phyloP scores from a whole-genome alignment of 257 asterid species.

The Gentiana dahurica region DNA sequence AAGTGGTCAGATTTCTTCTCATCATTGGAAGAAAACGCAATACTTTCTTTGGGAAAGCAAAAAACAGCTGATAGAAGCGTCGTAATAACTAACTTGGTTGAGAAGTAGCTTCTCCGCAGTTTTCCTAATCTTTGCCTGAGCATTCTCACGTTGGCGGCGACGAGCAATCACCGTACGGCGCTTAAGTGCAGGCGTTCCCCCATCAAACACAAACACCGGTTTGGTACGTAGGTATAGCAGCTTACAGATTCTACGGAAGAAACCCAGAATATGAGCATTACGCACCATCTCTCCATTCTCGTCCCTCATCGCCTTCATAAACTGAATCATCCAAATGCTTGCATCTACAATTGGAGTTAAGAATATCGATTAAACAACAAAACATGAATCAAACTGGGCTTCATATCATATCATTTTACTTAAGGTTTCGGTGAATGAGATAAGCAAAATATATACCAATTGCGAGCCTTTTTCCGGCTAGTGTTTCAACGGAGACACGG shows the following conservation, averaged over 20 bases:
- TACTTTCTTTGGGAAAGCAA: too few relatives aligned
- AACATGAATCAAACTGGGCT: neutral
- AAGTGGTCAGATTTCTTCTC: too few relatives aligned
- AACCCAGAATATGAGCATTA: slow-evolving; percentile 83
- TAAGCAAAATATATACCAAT: slow-evolving; percentile 46
- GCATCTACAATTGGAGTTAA: slow-evolving; percentile 47
- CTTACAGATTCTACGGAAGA: slow-evolving; percentile 93
- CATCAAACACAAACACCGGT: slow-evolving; percentile 94
- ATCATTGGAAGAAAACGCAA: too few relatives aligned
- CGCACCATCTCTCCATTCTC: slow-evolving; percentile 97
- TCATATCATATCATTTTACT: too few relatives aligned
- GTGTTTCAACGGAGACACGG: slow-evolving; percentile 95
- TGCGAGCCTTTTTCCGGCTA: slow-evolving; percentile 81
- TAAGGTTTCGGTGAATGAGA: slow-evolving; percentile 25
- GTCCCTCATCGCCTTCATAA: slow-evolving; percentile 97
- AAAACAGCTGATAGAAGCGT: too few relatives aligned
- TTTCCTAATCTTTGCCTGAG: slow-evolving; percentile 90
- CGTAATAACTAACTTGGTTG: slow-evolving; percentile 49
- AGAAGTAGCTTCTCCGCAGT: slow-evolving; percentile 95
- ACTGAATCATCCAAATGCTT: slow-evolving; percentile 97
- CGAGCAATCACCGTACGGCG: slow-evolving; percentile 91
- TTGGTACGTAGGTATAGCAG: slow-evolving; percentile 76
- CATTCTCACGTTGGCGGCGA: slow-evolving; percentile 96
- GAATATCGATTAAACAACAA: neutral
- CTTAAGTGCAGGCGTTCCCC: slow-evolving; percentile 92